Conservation (phyloP, 2,329 filamentous ascomycete species). For the Cladosporium sp. region DNA sequence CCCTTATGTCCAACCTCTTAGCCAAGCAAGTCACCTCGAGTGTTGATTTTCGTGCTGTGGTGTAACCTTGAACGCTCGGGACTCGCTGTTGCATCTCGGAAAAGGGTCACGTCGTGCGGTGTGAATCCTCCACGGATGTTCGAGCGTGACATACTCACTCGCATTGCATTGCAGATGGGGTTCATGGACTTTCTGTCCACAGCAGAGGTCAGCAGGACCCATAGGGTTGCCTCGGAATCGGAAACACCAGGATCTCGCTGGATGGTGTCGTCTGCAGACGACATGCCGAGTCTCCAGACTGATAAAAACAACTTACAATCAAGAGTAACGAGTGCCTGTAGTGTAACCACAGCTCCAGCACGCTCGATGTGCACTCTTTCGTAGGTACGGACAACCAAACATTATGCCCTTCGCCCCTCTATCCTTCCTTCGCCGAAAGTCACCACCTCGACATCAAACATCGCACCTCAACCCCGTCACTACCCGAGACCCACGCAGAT, state of each 20-base stretch:
- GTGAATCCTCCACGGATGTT: not conserved
- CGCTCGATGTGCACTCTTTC: not conserved
- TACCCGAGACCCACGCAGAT: not conserved
- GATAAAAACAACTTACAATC: not conserved
- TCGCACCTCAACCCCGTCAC: not conserved
- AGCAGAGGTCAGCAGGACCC: not conserved
- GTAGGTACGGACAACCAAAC: not conserved
- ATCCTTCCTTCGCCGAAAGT: not conserved
- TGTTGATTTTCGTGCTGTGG: not conserved
- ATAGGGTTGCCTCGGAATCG: not conserved
- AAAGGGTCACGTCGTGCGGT: not conserved
- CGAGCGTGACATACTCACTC: not conserved
- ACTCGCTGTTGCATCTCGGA: not conserved
- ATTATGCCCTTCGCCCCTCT: not conserved
- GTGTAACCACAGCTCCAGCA: not conserved
- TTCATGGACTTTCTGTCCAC: not conserved
- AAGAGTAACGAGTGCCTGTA: not conserved
- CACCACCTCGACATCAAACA: not conserved
- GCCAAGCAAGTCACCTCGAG: not conserved
- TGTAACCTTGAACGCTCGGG: not conserved
- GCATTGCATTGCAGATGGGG: not conserved
- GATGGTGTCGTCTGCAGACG: not conserved
- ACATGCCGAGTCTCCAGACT: not conserved
- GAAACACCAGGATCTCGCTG: not conserved
- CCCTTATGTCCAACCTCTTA: not conserved